Evolutionary conservation across 306 rosid genomes (phyloP).

Genomic region (Begonia fuchsioides): DNA sequence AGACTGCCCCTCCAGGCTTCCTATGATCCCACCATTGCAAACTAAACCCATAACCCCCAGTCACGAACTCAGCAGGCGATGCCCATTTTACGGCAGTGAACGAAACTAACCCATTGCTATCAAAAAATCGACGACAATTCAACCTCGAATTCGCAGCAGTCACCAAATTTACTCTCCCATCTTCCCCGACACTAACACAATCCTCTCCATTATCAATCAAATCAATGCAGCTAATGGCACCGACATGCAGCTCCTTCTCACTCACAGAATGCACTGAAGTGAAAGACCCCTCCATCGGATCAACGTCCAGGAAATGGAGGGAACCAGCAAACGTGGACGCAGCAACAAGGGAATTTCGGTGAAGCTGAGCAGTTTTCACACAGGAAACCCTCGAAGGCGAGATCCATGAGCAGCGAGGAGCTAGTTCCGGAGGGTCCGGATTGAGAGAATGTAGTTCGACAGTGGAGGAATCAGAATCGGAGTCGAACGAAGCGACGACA

Average conservation of each 20-base stretch:
- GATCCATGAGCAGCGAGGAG: slow-evolving; percentile 34
- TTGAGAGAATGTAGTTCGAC: slow-evolving; percentile 39
- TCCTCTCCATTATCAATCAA: slow-evolving; percentile 52
- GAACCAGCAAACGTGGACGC: slow-evolving; percentile 51
- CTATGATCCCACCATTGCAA: slow-evolving; percentile 97
- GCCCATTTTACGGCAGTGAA: slow-evolving; percentile 73
- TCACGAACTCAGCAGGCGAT: slow-evolving; percentile 71
- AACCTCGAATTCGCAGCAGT: slow-evolving; percentile 30
- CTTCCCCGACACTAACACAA: slow-evolving; percentile 73
- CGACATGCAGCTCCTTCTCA: slow-evolving; percentile 34
- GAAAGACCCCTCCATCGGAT: slow-evolving; percentile 28
- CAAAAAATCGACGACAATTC: slow-evolving; percentile 34
- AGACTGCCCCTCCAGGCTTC: slow-evolving; percentile 67
- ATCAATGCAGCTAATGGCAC: slow-evolving; percentile 36
- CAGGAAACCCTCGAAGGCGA: slow-evolving; percentile 56
- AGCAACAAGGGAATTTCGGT: slow-evolving; percentile 38
- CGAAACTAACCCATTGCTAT: slow-evolving; percentile 72
- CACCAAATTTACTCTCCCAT: slow-evolving; percentile 68
- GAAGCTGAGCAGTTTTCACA: slow-evolving; percentile 36
- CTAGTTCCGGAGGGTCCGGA: slow-evolving; percentile 22
- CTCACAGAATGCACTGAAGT: slow-evolving; percentile 43
- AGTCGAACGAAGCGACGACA: slow-evolving; percentile 46
- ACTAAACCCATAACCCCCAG: slow-evolving; percentile 69
- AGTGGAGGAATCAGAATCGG: slow-evolving; percentile 37
- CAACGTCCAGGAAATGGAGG: slow-evolving; percentile 42